Base-by-base conservation (phyloP, 73 alveolate species). In the Vitrella brassicaformis region DNA sequence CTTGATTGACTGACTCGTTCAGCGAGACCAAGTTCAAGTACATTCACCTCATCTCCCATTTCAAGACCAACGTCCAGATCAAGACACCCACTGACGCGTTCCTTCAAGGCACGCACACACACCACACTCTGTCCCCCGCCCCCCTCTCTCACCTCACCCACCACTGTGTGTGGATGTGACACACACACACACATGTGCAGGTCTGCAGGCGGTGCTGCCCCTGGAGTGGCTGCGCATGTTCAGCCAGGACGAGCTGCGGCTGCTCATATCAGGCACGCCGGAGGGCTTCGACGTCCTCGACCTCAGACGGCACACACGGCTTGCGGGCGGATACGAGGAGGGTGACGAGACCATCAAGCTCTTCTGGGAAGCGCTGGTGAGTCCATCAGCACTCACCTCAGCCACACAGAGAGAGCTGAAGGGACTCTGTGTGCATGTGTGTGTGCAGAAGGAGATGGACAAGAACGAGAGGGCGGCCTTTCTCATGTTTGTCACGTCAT, bases 191-290 rank as follows among this genome's bases (percentile, higher is more conserved):
- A n/a, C n/a, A n/a, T n/a, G n/a, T n/a, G n/a, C 56, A 39, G 56
- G 56, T 14, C 14, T 39, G 22, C 22, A 39, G 56, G 56, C 4
- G 82, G 75, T 75, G 66, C 47, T 75, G 27, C 82, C 82, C 0
- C 75, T 75, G 67, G 71, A 73, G 18, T 75, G 82, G 82, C 66
- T 75, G 66, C 68, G 68, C 39, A 75, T 75, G 82, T 75, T 75
- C 39, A 74, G 14, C 56, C 56, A 39, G 26, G 0, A 75, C 71
- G 82, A 75, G 69, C 76, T 75, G 28, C 68, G 67, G 70, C 45
- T 75, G 26, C 28, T 75, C 71, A 68, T 75, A 70, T 45, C 71
- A n/a, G 82, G 82, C 30, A 27, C 71, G 66, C 31, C 71, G 19
- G 25, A 28, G 0, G 82, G 82, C 31, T 75, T 75, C 47, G 82